Base-by-base conservation (phyloP, 352 stramenopile genomes). In the Globisporangium spinosum region DNA sequence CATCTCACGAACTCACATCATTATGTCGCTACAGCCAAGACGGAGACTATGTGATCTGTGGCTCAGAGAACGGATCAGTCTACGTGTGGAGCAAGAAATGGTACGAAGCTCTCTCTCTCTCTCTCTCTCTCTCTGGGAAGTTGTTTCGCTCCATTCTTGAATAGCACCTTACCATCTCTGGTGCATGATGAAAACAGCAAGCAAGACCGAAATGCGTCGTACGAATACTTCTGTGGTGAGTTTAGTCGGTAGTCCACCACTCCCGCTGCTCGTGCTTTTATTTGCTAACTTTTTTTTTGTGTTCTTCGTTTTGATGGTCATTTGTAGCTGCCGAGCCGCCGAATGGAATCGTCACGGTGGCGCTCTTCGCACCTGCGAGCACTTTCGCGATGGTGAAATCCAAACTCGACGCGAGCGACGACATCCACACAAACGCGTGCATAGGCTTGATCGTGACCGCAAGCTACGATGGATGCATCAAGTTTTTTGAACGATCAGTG, bases 401-500 rank as follows among this genome's bases (percentile, higher is more conserved):
- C 22, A 85, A 90, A 62, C 77, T 90, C 13, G 74, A 87, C n/a
- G 76, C 75, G 25, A 75, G 69, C 56, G 81, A 87, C 51, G 80
- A 91, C 55, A 80, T 78, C 49, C 78, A 87, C 34, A 76, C 78
- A 20, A 89, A 91, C 63, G 78, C 84, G 20, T 94, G 86, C 74
- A 93, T 83, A 22, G 84, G 86, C 25, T 70, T 91, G 43, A 89
- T 94, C 62, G 86, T 93, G 38, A 89, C 83, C 5, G 86, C 86
- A n/a, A 94, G 79, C 69, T 94, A 94, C 65, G 83, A 94, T 66
- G 86, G 86, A 35, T 91, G 83, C 76, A 94, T 94, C 65, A 91
- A 91, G 71, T 89, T 89, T 69, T 89, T 91, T 64, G 83, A 89
- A 58, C 70, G 80, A 34, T 75, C 78, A 38, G 62, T 60, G 15